A percentile compares a stretch with the other conserved stretches of the same genome.
These are phyloP conservation scores for Termitomyces sp. DNA, from an alignment of 768 basidiomycete species.

Conservation along the genomic window DNA sequence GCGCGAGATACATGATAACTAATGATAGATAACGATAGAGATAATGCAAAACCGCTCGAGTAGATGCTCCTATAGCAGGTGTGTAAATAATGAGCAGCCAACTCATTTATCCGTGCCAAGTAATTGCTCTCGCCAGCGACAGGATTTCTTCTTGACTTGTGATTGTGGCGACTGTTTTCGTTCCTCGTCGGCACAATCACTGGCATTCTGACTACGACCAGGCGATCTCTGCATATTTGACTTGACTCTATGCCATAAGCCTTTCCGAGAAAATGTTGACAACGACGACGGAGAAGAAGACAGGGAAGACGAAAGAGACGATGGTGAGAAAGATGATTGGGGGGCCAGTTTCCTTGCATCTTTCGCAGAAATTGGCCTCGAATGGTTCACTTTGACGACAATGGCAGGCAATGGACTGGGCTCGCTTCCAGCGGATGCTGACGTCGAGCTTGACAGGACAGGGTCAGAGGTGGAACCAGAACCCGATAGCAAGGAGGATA, in stretches of 20 bases:
- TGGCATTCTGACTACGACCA: conserved; percentile 5
- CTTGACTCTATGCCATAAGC: conserved; percentile 34
- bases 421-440: conserved; percentile 13
- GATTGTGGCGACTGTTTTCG: neutral
- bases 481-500: conserved; percentile 16
- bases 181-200: neutral
- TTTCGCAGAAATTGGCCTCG: neutral
- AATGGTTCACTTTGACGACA: neutral
- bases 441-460: conserved; percentile 11
- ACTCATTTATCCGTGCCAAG: conserved; percentile 2
- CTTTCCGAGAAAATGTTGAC: conserved; percentile 4
- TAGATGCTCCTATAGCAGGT: neutral
- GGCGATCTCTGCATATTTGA: conserved; percentile 23
- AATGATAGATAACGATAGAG: neutral
- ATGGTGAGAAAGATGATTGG: conserved; percentile 1
- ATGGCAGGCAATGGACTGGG: conserved; percentile 1
- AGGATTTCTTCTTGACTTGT: conserved; percentile 13
- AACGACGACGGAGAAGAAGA: conserved; percentile 7
- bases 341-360: neutral
- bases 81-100: neutral
- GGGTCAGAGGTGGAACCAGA: conserved; percentile 6
- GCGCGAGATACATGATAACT: neutral
- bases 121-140: conserved; percentile 5
- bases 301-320: conserved; percentile 1
- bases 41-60: neutral